These are phyloP conservation scores for Penicillium hordei DNA, from an alignment of 2,329 filamentous ascomycete genomes.

Conservation along the genomic window DNA sequence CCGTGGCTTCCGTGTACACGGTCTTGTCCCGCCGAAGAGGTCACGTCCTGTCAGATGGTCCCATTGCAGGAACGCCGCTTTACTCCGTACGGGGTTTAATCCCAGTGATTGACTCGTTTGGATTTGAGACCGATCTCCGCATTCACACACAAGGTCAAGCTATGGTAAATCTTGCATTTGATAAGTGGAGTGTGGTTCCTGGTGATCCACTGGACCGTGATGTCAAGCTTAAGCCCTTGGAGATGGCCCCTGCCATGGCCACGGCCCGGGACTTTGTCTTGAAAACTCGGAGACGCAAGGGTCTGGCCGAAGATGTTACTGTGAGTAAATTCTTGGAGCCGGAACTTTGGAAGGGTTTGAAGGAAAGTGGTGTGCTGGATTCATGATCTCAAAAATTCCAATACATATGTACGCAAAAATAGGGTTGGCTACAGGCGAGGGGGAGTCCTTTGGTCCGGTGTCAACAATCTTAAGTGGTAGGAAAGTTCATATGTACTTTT, in stretches of 20 bases:
- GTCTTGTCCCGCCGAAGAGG: slow-evolving; percentile 84
- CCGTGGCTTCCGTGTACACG: slow-evolving; percentile 86
- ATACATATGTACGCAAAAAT: slow-evolving; percentile 3
- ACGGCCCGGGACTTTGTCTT: slow-evolving; percentile 94
- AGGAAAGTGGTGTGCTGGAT: slow-evolving; percentile 84
- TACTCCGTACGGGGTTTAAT: slow-evolving; percentile 89
- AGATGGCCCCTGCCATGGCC: slow-evolving; percentile 83
- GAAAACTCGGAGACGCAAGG: slow-evolving; percentile 92
- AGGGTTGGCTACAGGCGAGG: slow-evolving; percentile 1
- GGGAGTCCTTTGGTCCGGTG: slow-evolving; percentile 11
- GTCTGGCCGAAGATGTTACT: slow-evolving; percentile 89
- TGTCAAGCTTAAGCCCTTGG: slow-evolving; percentile 76
- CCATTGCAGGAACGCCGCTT: slow-evolving; percentile 88
- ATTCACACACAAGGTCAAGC: slow-evolving; percentile 95
- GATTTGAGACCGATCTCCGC: slow-evolving; percentile 94
- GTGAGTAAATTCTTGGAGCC: slow-evolving; percentile 96
- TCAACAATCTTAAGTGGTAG: slow-evolving; percentile 9
- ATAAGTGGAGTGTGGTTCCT: slow-evolving; percentile 92
- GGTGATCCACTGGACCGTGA: slow-evolving; percentile 91
- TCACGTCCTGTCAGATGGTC: slow-evolving; percentile 90
- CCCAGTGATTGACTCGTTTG: slow-evolving; percentile 95
- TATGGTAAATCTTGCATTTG: slow-evolving; percentile 87
- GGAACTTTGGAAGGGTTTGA: slow-evolving; percentile 83
- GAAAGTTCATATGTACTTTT: slow-evolving; percentile 24
- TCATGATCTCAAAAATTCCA: slow-evolving; percentile 37